phyloP scores from a whole-genome alignment of 2,329 filamentous ascomycete species.

The Cercospora citrullina region DNA sequence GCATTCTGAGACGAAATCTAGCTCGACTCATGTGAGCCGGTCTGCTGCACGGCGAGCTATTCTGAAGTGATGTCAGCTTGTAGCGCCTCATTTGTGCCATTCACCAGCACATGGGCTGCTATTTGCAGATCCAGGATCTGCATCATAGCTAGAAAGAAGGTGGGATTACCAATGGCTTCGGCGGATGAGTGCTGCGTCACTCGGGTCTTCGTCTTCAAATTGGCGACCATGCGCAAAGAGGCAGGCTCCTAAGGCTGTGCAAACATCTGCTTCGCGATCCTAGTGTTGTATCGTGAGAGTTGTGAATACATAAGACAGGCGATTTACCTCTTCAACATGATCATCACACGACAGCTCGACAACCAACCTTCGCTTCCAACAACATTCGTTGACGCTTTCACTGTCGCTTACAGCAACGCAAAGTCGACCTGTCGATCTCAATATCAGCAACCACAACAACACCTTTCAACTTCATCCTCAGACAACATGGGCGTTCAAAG shows the following conservation, averaged over 20 bases:
- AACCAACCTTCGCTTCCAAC: conserved; percentile 13
- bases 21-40: conserved; percentile 3
- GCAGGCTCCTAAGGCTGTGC: conserved; percentile 15
- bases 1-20: background rate
- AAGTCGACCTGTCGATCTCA: background rate
- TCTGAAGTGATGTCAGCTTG: conserved; percentile 7
- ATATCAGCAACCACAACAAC: background rate
- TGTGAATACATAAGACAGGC: conserved; percentile 1
- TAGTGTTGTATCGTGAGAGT: background rate
- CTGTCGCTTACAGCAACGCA: conserved; percentile 15
- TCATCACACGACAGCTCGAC: conserved; percentile 1
- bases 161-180: conserved; percentile 3
- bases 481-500: conserved; percentile 17
- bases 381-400: conserved; percentile 10
- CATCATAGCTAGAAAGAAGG: conserved; percentile 2
- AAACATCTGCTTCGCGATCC: background rate
- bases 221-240: conserved; percentile 7
- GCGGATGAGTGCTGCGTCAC: conserved; percentile 6
- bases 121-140: conserved; percentile 14
- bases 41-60: conserved; percentile 9
- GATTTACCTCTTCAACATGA: conserved; percentile 1
- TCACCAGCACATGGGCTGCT: conserved; percentile 4
- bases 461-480: background rate
- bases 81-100: conserved; percentile 5
- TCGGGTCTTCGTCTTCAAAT: conserved; percentile 1